Evolutionary conservation across 805 yeast genomes (phyloP), one percentile per base, ranked within the genome.

Genomic region (Groenewaldozyma salmanticensis): DNA sequence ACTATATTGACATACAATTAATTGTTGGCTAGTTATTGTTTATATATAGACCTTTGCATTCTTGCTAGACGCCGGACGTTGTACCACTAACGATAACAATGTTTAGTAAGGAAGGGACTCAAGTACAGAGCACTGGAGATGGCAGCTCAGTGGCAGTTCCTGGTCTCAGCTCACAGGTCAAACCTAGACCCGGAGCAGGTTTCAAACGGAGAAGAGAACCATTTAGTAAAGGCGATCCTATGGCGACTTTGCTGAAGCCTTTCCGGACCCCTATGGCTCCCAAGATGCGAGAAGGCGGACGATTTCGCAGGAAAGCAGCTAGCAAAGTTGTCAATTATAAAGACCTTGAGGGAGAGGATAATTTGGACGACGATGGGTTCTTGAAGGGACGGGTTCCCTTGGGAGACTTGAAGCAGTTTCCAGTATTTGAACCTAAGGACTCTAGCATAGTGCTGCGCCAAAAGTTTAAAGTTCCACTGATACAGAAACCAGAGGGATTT

Each of bases 391-490:
- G 21, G 27, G 29, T 11, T 16, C 34, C 34, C 16, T 5, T 34
- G 2, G 17, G 21, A 9, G 44, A 40, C 17, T 20, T 21, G 4
- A 38, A 44, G 34, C 11, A 29, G 31, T 33, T 42, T 38, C 45
- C 45, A 11, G 43, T 39, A 9, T 42, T 39, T 35, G 27, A 16
- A 19, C 43, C 42, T 2, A 31, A 31, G 15, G 49, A 40, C 31
- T 33, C 43, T 16, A 21, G 20, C 7, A 21, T 33, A 2, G 45
- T 40, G 3, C 37, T 48, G 22, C 16, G 24, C 15, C 35, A 41
- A 27, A 45, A 29, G 41, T 50, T 50, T 34, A 18, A 40, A 3
- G 42, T 47, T 22, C 53, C 54, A 6, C 21, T 49, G 24, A 43
- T 35, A 20, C 39, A 40, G n/a, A 35, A 33, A 22, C 52, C 46